A percentile compares a stretch with the other conserved stretches of the same genome.
These are phyloP conservation scores for Gossypium arboreum DNA, from an alignment of 345 rosid genomes.

Conservation along the genomic window DNA sequence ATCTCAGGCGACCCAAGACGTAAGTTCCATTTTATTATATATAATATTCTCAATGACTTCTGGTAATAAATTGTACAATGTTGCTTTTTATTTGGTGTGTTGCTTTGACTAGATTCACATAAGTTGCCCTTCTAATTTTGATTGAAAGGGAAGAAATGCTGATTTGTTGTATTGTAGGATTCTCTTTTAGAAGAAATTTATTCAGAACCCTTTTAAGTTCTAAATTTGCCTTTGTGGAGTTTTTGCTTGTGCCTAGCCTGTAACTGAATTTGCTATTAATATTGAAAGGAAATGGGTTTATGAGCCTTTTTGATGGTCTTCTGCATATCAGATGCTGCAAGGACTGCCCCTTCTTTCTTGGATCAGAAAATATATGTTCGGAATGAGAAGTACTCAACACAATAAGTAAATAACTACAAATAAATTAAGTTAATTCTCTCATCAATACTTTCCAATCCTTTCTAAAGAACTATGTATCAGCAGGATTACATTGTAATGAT, in stretches of 20 bases:
- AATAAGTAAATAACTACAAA: background rate
- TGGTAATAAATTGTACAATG: background rate
- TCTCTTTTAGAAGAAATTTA: background rate
- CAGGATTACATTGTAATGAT: background rate
- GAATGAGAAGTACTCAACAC: background rate
- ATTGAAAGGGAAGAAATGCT: background rate
- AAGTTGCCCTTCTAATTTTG: background rate
- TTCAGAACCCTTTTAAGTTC: background rate
- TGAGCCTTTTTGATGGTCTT: background rate
- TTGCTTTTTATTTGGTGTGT: background rate
- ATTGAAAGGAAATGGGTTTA: background rate
- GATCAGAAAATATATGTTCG: background rate
- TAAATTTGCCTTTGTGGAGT: background rate
- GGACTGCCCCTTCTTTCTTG: background rate
- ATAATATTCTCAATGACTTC: background rate
- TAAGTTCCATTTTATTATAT: slow-evolving; percentile 36
- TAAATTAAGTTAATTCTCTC: background rate
- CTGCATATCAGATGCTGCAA: background rate
- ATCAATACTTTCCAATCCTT: background rate
- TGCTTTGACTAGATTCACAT: slow-evolving; percentile 1
- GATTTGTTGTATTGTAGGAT: background rate
- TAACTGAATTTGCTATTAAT: background rate
- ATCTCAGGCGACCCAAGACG: slow-evolving; percentile 69
- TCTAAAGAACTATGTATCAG: background rate
- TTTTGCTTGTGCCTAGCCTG: background rate